Base-by-base conservation (phyloP, 331 rosid species). In the Phaseolus coccineus region DNA sequence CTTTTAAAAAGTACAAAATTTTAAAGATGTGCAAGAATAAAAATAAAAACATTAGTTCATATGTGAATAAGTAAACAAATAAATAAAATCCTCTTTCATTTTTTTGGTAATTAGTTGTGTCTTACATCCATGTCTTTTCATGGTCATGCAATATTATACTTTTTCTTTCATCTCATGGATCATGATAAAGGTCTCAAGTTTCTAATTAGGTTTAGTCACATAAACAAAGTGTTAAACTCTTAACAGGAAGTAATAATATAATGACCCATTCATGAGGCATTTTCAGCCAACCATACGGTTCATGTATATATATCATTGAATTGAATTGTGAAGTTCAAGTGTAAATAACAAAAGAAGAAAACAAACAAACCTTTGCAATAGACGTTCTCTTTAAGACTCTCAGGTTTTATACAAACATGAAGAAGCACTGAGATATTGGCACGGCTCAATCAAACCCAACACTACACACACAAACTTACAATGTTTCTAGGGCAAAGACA, bases 351-450 rank as follows among this genome's bases (percentile, higher is more conserved):
- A 0, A 12, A 7, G 5, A 59, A 78, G 4, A 78, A 51, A 51
- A 51, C 46, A 81, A 77, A 74, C 80, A 65, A 79, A 85, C 83
- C 84, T 72, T 85, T 46, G 51, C 2, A 2, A 59, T 74, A 52
- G 74, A 63, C 51, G 31, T 61, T 74, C 10, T 56, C 1, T 12
- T 16, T 33, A 42, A 9, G 3, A 53, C 28, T 25, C 30, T 1
- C 71, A 37, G 44, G 14, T 16, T 13, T 42, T 6, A 46, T 46
- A 25, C 58, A 64, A 46, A 79, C 13, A 85, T 73, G 87, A 89
- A 78, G 69, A 59, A 85, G 77, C 61, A 81, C 13, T 83, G 85
- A 81, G 91, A 88, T 88, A 88, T 88, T 88, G 91, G 89, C 91
- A 88, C 91, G 91, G 89, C 91, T 90, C 87, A 83, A 84, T 79